phyloP scores from a whole-genome alignment of 768 basidiomycete species.

The Amylocystis lapponica region DNA sequence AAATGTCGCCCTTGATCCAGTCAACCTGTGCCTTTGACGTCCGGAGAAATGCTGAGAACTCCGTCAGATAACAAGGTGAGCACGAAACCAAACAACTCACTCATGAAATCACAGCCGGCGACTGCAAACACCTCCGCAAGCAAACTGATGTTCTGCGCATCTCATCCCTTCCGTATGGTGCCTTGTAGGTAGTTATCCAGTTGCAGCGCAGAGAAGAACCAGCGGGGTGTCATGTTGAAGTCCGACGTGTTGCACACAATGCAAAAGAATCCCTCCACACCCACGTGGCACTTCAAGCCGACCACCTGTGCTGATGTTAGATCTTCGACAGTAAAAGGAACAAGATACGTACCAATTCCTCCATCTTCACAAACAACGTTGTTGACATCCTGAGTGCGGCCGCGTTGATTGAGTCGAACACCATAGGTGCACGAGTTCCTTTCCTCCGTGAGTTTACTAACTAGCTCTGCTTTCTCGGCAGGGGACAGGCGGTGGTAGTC shows the following conservation, averaged over 20 bases:
- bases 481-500: neutral
- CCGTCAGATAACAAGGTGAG: too few species aligned
- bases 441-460: neutral
- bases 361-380: neutral
- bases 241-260: constrained; percentile 2
- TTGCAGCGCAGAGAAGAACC: neutral
- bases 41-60: too few species aligned
- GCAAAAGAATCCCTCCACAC: constrained; percentile 1
- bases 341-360: neutral
- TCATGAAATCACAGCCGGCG: constrained; percentile 1
- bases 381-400: neutral
- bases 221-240: neutral
- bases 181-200: neutral
- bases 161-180: neutral
- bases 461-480: neutral
- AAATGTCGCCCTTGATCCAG: neutral
- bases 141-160: neutral
- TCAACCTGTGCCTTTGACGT: neutral
- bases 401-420: neutral
- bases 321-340: neutral
- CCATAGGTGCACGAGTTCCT: neutral
- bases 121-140: constrained; percentile 3
- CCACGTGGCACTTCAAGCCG: neutral
- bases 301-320: neutral
- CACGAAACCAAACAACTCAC: neutral